These are phyloP conservation scores for Trichoderma oligosporum DNA, from an alignment of 2,329 filamentous ascomycete genomes.

Conservation along the genomic window DNA sequence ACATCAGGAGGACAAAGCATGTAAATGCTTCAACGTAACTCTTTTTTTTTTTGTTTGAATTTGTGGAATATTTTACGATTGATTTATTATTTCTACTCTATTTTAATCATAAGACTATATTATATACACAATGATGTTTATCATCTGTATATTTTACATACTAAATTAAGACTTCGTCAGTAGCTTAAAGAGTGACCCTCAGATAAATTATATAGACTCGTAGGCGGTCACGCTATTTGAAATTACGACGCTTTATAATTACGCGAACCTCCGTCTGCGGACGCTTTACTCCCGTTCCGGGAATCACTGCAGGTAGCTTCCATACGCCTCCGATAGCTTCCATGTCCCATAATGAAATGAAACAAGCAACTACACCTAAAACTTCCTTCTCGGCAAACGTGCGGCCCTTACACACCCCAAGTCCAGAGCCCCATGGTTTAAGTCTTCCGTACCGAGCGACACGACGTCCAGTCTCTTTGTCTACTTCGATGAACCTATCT, in stretches of 20 bases:
- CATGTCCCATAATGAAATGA: conserved; percentile 13
- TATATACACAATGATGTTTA: too few relatives aligned
- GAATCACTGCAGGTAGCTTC: background rate
- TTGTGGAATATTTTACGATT: too few relatives aligned
- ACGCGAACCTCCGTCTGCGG: conserved; percentile 1
- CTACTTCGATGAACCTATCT: conserved; percentile 23
- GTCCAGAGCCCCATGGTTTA: conserved; percentile 25
- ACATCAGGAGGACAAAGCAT: too few relatives aligned
- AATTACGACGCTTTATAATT: background rate
- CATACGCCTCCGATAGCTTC: background rate
- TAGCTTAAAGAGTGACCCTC: background rate
- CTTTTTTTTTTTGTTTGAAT: too few relatives aligned
- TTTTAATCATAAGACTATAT: too few relatives aligned
- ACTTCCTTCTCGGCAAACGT: conserved; percentile 28
- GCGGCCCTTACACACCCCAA: conserved; percentile 26
- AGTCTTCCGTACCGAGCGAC: conserved; percentile 24
- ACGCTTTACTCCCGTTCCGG: conserved; percentile 6
- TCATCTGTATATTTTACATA: too few relatives aligned
- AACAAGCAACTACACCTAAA: conserved; percentile 13
- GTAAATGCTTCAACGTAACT: too few relatives aligned
- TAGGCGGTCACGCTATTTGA: background rate
- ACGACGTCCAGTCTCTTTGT: conserved; percentile 4
- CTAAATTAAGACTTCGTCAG: too few relatives aligned
- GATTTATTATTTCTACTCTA: too few relatives aligned
- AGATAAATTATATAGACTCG: too few relatives aligned